These are phyloP conservation scores for Daldinia sp. DNA, from an alignment of 2,329 filamentous ascomycete genomes.

Conservation along the genomic window DNA sequence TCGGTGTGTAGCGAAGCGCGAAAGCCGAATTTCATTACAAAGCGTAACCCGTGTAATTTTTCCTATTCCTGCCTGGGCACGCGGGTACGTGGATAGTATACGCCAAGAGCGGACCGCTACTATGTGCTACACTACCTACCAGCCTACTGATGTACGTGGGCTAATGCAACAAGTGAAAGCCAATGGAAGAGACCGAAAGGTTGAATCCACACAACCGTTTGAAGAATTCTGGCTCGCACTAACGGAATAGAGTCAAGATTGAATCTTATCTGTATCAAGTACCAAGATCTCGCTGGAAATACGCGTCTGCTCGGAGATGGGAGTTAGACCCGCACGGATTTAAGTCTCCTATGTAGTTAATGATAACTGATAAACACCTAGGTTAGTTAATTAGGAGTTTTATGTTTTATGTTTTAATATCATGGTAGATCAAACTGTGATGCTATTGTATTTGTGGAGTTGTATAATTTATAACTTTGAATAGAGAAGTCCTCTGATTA, in stretches of 20 bases:
- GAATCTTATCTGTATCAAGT: constrained; percentile 18
- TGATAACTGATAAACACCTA: no score
- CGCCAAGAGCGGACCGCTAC: not conserved
- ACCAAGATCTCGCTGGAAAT: constrained; percentile 8
- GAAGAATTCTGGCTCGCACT: not conserved
- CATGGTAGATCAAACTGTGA: no score
- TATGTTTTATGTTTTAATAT: no score
- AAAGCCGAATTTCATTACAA: constrained; percentile 8
- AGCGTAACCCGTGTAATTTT: not conserved
- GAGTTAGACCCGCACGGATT: constrained; percentile 10
- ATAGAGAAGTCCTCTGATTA: no score
- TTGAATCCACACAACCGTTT: not conserved
- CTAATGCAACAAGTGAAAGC: not conserved
- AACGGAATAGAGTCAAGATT: constrained; percentile 2
- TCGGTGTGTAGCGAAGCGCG: not conserved
- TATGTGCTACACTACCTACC: no score
- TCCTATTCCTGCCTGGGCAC: not conserved
- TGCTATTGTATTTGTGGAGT: no score
- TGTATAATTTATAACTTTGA: no score
- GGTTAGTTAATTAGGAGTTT: no score
- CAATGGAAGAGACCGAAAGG: not conserved
- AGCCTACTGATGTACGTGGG: no score
- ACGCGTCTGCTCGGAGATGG: constrained; percentile 18
- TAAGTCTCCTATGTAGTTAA: not conserved
- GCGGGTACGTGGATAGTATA: not conserved